Conservation (phyloP, 306 rosid species). For the Quercus wislizeni region DNA sequence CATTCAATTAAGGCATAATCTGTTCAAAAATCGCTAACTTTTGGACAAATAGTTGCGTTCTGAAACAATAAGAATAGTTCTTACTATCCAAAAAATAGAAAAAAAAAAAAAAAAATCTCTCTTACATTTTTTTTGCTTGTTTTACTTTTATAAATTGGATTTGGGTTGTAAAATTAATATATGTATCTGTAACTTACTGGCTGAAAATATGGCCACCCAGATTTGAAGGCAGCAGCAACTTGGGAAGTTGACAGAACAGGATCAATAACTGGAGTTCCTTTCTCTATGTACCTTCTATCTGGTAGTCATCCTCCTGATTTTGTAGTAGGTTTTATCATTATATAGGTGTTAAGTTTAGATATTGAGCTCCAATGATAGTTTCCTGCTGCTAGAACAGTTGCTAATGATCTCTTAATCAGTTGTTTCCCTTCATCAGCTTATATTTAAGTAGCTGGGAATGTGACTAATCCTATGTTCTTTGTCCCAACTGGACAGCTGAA, state of each 20-base stretch:
- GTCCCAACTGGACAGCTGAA: conserved; percentile 47
- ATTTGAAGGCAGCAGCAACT: conserved; percentile 75
- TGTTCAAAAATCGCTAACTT: neutral
- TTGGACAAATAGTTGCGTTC: neutral
- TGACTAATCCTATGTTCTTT: conserved; percentile 23
- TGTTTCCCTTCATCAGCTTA: neutral
- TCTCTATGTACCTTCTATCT: conserved; percentile 87
- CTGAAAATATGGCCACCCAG: conserved; percentile 42
- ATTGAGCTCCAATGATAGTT: neutral
- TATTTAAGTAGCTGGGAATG: conserved; percentile 10
- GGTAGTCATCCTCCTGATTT: conserved; percentile 46
- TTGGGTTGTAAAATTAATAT: neutral
- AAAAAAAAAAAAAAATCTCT: neutral
- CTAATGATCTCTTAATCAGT: neutral
- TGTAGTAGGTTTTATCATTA: neutral
- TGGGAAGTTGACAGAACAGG: conserved; percentile 97
- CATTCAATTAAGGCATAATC: neutral
- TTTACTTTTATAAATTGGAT: neutral
- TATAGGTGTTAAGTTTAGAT: neutral
- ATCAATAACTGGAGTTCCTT: conserved; percentile 58
- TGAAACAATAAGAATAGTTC: neutral
- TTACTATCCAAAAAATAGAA: no score
- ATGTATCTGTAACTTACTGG: neutral
- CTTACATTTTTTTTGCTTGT: neutral
- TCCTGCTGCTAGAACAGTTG: conserved; percentile 9